Conservation (phyloP, 345 rosid species). For the Arabidopsis thaliana region TAIR10.1 NC_003076.8:376001-376500, state of each 20-base stretch:
- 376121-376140: conserved; percentile 58
- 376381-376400: conserved; percentile 52
- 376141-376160: conserved; percentile 75
- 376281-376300: conserved; percentile 54
- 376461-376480: conserved; percentile 75
- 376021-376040: conserved; percentile 55
- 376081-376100: conserved; percentile 82
- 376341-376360: conserved; percentile 52
- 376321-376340: conserved; percentile 49
- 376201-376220: conserved; percentile 62
- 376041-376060: conserved; percentile 73
- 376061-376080: conserved; percentile 74
- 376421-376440: conserved; percentile 59
- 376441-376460: conserved; percentile 70
- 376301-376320: conserved; percentile 49
- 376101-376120: conserved; percentile 54
- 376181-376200: conserved; percentile 74
- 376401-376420: conserved; percentile 50
- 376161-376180: conserved; percentile 95
- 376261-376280: conserved; percentile 51
- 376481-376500: conserved; percentile 72
- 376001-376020: conserved; percentile 66
- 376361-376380: conserved; percentile 47
- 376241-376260: conserved; percentile 39
- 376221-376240: conserved; percentile 49